A percentile compares a stretch with the other conserved stretches of the same genome.
Conservation (phyloP, 352 stramenopile genomes). For the Pythium brachiatum region DNA sequence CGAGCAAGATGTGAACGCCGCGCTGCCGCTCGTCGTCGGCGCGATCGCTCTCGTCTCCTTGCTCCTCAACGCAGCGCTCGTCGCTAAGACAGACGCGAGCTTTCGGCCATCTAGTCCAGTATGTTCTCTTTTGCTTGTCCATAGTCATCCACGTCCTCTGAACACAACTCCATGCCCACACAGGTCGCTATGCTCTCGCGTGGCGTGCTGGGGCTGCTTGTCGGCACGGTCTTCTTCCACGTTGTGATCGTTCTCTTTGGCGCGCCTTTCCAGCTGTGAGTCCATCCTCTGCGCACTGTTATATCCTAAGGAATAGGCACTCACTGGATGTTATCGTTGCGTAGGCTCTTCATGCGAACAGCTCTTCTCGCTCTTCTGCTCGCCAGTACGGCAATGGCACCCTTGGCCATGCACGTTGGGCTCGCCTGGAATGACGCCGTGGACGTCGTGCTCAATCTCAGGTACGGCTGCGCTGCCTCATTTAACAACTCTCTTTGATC, state of each 20-base stretch:
- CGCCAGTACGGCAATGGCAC: conserved; percentile 43
- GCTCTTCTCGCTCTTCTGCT: conserved; percentile 60
- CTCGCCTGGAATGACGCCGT: conserved; percentile 39
- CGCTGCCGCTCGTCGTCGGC: conserved; percentile 39
- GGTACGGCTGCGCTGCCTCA: conserved; percentile 27
- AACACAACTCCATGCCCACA: background rate
- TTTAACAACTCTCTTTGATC: too few relatives aligned
- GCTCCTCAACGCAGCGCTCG: conserved; percentile 28
- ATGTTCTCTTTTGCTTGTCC: background rate
- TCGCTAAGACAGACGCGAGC: conserved; percentile 10
- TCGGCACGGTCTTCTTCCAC: conserved; percentile 51
- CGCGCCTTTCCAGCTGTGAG: conserved; percentile 61
- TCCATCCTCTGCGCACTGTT: background rate
- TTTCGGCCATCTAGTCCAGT: background rate
- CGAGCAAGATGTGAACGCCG: conserved; percentile 45
- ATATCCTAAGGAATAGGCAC: background rate
- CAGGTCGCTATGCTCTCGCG: conserved; percentile 1
- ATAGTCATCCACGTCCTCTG: too few relatives aligned
- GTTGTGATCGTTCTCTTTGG: conserved; percentile 70
- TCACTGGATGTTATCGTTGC: background rate
- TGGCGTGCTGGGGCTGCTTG: conserved; percentile 27
- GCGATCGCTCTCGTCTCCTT: conserved; percentile 33
- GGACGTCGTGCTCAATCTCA: conserved; percentile 51
- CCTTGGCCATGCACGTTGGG: conserved; percentile 42
- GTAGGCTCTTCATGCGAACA: conserved; percentile 62